These are phyloP conservation scores for Crassisporium funariophilum DNA, from an alignment of 768 basidiomycete species.

Conservation along the genomic window DNA sequence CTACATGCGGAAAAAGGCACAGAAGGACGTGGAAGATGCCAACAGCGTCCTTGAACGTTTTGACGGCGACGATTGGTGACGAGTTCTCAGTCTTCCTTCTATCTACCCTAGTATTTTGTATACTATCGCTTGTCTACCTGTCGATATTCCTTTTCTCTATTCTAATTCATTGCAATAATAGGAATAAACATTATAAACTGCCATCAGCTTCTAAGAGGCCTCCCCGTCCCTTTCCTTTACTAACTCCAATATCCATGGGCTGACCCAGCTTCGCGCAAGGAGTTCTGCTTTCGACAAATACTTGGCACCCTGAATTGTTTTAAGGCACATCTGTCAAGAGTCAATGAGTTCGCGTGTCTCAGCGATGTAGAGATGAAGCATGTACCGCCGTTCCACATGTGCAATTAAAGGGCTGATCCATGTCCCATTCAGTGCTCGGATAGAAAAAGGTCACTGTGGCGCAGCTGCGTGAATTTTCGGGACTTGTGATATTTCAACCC, in stretches of 20 bases:
- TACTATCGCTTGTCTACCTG: no score
- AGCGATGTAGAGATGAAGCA: slow-evolving; percentile 1
- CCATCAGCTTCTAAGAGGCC: slow-evolving; percentile 8
- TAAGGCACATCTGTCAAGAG: slow-evolving; percentile 43
- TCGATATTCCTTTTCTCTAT: slow-evolving; percentile 7
- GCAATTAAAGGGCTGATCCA: slow-evolving; percentile 64
- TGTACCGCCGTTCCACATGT: slow-evolving; percentile 46
- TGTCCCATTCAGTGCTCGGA: slow-evolving; percentile 70
- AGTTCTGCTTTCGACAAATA: slow-evolving; percentile 41
- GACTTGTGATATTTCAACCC: neutral
- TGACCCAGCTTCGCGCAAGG: slow-evolving; percentile 37
- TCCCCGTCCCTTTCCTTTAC: slow-evolving; percentile 26
- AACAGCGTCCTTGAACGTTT: slow-evolving; percentile 82
- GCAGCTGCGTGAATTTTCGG: neutral
- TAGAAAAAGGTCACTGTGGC: slow-evolving; percentile 59
- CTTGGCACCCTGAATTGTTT: slow-evolving; percentile 47
- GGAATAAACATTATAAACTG: slow-evolving; percentile 2
- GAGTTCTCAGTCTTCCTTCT: neutral
- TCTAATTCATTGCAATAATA: slow-evolving; percentile 8
- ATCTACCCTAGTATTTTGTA: no score
- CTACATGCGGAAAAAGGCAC: slow-evolving; percentile 97
- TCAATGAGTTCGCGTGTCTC: neutral
- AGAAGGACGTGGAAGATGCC: slow-evolving; percentile 95
- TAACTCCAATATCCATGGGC: slow-evolving; percentile 43
- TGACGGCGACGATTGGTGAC: slow-evolving; percentile 71